Base-by-base conservation (phyloP, 306 rosid genomes). In the Cucurbita moschata region DNA sequence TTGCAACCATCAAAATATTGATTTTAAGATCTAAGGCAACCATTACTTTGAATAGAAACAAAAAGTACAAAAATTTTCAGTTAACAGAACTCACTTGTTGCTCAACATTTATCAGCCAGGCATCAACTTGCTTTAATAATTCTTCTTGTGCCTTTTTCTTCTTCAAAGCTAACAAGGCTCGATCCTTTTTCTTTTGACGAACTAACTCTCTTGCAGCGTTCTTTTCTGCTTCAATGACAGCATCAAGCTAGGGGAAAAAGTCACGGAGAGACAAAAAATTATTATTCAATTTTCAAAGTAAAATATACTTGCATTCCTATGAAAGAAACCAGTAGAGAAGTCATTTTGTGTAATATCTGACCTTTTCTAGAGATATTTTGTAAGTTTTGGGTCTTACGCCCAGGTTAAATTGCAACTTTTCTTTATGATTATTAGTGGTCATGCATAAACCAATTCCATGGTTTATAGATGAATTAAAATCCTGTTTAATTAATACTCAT, bases 71-170 rank as follows among this genome's bases (percentile, higher is more conserved):
- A 44, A 74, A 5, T 42, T 1, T 26, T 26, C 14, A 11, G 57
- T 74, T 13, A 52, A 72, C 69, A 77, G 18, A 21, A 81, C 74
- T 84, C 75, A 93, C 98, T 79, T 93, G 98, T 77, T 94, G 97
- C 84, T 94, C 98, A 61, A 90, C 98, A 81, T 94, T 94, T 53
- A 94, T 85, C 54, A 94, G 84, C 98, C 98, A 94, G 69, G 88
- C 79, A 61, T 90, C 98, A 49, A 94, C 98, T 87, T 94, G 96
- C 88, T 91, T 94, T 85, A 90, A 81, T 68, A 94, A 83, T 68
- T 94, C 97, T 85, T 94, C 98, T 79, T 94, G 98, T 53, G 96
- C 13, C 80, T 84, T 94, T 60, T 94, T 94, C 78, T 90, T 94
- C 91, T 86, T 94, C 58, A 94, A 81, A 12, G 96, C 91, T 71